Evolutionary conservation across 768 basidiomycete genomes (phyloP), one percentile per base, ranked within the genome.

Genomic region (Scleroderma bovista): DNA sequence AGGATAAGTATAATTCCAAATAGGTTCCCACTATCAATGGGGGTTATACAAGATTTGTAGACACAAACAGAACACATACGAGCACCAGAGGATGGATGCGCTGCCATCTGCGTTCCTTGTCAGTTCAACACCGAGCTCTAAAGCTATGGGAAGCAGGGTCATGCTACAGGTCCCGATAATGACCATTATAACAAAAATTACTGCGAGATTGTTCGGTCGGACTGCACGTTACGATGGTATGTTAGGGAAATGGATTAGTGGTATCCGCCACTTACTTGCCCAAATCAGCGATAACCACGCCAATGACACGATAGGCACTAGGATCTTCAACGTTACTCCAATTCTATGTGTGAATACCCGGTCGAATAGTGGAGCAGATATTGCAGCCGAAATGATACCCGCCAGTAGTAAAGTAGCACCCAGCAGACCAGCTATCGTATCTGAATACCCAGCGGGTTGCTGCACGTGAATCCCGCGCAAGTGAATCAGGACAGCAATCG

Each of bases 71-170:
- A 5, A 20, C 40, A 72, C 83, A 50, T 60, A 88, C 84, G 72
- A 69, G 66, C 82, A 83, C 88, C 89, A 93, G 20, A 92, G 59
- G 23, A 89, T 62, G 0, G 88, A 84, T 0, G 88, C 76, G 51
- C 87, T 89, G 1, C 78, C 81, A 50, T 89, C 86, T 1, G 88
- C 78, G 59, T 88, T 90, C 50, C 86, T 74, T 7, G 89, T 89
- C 19, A 92, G 61, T 63, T 93, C 91, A 34, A 83, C 85, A 13
- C 78, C 84, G 19, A 93, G 77, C 60, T 93, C 90, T 49, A 93
- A 69, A 1, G 72, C 81, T 26, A 92, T 74, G 2, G 90, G 88
- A 2, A 93, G 75, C 69, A 93, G 76, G 2, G 81, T 77, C 49
- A 93, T 54, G 3, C 82, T 81, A 42, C 75, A 66, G 13, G 78